These are phyloP conservation scores for Mortierella sp. DNA, from an alignment of 371 early-diverging fungal species.

Conservation along the genomic window DNA sequence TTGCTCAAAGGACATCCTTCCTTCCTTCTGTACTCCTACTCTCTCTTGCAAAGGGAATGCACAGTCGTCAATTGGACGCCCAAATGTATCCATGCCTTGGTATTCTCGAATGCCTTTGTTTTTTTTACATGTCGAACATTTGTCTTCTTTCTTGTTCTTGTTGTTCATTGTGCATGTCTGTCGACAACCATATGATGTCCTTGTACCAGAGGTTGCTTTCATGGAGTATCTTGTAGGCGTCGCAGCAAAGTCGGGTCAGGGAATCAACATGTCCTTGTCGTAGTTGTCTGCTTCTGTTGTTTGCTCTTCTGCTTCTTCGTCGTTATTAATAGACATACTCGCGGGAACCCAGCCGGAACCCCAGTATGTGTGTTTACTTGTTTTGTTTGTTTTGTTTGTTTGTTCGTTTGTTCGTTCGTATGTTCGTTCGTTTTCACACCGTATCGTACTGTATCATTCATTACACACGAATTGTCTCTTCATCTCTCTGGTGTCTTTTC, in stretches of 20 bases:
- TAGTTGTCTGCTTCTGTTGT: neutral
- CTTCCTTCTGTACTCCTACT: neutral
- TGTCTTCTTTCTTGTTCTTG: neutral
- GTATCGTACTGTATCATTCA: neutral
- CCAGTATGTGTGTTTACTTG: neutral
- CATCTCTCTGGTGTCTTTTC: neutral
- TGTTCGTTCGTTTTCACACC: too few species aligned
- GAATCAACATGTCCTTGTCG: neutral
- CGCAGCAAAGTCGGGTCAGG: neutral
- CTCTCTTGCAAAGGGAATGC: neutral
- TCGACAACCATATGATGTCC: too few species aligned
- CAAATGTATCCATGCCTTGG: too few species aligned
- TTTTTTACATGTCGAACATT: neutral
- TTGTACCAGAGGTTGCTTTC: too few species aligned
- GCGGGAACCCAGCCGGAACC: neutral
- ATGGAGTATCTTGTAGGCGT: too few species aligned
- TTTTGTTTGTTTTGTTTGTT: too few species aligned
- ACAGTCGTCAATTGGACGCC: too few species aligned
- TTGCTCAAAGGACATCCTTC: too few species aligned
- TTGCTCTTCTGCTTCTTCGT: neutral
- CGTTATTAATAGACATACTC: too few species aligned
- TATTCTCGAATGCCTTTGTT: too few species aligned
- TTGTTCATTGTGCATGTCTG: too few species aligned
- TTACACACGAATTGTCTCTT: neutral
- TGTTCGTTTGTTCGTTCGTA: too few species aligned